Base-by-base conservation (phyloP, 768 basidiomycete genomes). In the Mycena vulgaris region DNA sequence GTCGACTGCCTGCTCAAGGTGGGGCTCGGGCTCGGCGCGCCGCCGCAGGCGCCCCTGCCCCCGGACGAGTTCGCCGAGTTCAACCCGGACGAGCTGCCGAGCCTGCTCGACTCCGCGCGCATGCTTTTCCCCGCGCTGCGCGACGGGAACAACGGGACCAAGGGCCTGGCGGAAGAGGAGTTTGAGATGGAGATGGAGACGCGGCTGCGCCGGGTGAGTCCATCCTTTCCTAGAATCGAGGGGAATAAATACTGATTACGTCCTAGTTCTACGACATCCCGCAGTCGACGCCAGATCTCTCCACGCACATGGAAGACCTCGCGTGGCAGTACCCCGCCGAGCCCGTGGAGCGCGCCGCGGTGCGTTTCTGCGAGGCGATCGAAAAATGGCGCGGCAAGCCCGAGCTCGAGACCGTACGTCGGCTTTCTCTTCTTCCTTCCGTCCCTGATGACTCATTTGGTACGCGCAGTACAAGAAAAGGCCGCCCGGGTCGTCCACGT, bases 361-460 rank as follows among this genome's bases (percentile, higher is more conserved):
- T 94, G 7, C 84, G 93, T 57, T 96, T 93, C 75, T 94, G 91
- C 75, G 94, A 96, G 76, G 93, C 93, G 39, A 86, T 95, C 49
- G 89, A 92, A 1, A 88, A 87, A 60, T 96, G 94, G 95, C 83
- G 94, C 73, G 94, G 94, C 3, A 93, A 92, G 76, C 94, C 94
- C 40, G 95, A 95, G 74, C 86, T 96, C 10, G 92, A 94, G 80
- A 92, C 90, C 4, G 93, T 93, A 68, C 76, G 86, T 72, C 28
- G 63, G 48, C 48, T 35, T 31, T 19, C 17, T 47, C 25, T 28
- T 71, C 64, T 69, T 35, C 5, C 30, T 39, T 14, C 25, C 40
- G 16, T n/a, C 0, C 47, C 28, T 58, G 70, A 27, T 33, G 72
- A 14, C 61, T 59, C 45, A 63, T 57, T 39, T 42, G 28, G 19